A percentile compares a stretch with the other conserved stretches of the same genome.
Evolutionary conservation across 2,329 filamentous ascomycete genomes (phyloP).

Genomic region (Colletotrichum sp.): DNA sequence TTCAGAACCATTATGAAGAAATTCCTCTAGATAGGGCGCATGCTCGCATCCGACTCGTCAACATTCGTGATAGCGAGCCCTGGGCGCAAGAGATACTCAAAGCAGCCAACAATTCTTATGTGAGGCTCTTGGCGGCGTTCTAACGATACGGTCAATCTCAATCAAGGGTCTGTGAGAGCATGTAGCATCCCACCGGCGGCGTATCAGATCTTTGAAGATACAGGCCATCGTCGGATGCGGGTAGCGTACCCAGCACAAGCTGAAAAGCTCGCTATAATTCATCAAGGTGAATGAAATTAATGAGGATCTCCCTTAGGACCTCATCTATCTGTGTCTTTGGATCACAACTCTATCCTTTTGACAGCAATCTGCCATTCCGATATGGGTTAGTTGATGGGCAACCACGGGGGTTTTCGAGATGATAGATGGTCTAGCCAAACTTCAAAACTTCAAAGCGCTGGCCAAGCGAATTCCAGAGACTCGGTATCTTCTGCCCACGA

Average conservation of each 20-base stretch:
- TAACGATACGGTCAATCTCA: not conserved
- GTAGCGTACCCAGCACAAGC: not conserved
- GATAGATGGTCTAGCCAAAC: not conserved
- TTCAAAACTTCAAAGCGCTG: not conserved
- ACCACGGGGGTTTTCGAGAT: not conserved
- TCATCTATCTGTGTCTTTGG: not conserved
- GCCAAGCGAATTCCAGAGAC: not conserved
- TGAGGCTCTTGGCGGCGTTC: not conserved
- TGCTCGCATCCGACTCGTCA: not conserved
- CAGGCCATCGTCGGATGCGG: not conserved
- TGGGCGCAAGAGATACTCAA: not conserved
- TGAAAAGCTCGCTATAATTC: not conserved
- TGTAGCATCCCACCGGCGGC: not conserved
- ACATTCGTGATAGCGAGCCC: not conserved
- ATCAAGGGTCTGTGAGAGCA: not conserved
- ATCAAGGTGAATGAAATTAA: not conserved
- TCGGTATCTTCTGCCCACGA: not conserved
- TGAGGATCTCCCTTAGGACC: not conserved
- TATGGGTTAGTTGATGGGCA: not conserved
- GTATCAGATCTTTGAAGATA: not conserved
- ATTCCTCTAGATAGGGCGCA: not conserved
- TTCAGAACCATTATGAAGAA: not conserved
- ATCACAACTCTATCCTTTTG: not conserved
- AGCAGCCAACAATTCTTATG: not conserved
- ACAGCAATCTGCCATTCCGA: not conserved